A percentile compares a stretch with the other conserved stretches of the same genome.
Evolutionary conservation across 345 rosid species (phyloP).

Genomic region (Citrus maxima): DNA sequence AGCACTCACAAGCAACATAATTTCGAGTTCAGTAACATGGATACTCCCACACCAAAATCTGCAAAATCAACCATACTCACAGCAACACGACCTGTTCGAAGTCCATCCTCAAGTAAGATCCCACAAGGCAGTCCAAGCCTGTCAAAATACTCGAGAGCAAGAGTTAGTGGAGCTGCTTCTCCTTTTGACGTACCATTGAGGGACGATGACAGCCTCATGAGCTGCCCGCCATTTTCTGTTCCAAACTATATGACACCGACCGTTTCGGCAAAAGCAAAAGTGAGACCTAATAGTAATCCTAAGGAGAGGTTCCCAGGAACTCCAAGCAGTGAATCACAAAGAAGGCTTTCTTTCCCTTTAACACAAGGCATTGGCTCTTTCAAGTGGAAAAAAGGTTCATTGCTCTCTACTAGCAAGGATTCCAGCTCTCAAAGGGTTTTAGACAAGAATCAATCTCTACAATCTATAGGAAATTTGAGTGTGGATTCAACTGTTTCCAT

Average conservation of each 20-base stretch:
- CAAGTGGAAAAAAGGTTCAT: slow-evolving; percentile 77
- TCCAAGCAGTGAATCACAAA: slow-evolving; percentile 63
- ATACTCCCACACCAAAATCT: slow-evolving; percentile 73
- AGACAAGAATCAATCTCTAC: slow-evolving; percentile 40
- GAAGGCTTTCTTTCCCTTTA: slow-evolving; percentile 70
- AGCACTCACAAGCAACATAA: slow-evolving; percentile 40
- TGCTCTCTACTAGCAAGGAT: slow-evolving; percentile 55
- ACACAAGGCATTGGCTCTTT: slow-evolving; percentile 67
- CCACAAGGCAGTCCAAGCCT: slow-evolving; percentile 39
- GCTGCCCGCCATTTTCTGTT: slow-evolving; percentile 86
- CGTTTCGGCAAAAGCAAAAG: slow-evolving; percentile 76
- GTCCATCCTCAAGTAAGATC: slow-evolving; percentile 44
- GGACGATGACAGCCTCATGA: slow-evolving; percentile 92
- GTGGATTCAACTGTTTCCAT: slow-evolving; percentile 80
- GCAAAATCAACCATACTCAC: slow-evolving; percentile 52
- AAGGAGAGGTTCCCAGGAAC: slow-evolving; percentile 62
- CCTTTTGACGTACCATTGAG: slow-evolving; percentile 52
- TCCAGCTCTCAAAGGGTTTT: slow-evolving; percentile 38
- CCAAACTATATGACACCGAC: slow-evolving; percentile 94
- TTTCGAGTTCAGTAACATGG: slow-evolving; percentile 48
- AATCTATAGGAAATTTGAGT: slow-evolving; percentile 62
- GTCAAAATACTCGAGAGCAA: slow-evolving; percentile 58
- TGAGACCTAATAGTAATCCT: slow-evolving; percentile 67
- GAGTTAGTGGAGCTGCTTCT: slow-evolving; percentile 56
- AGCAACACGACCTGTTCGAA: slow-evolving; percentile 41